Evolutionary conservation across 2,329 filamentous ascomycete genomes (phyloP), one percentile per base, ranked within the genome.

Genomic region (Arthrobotrys sphaeroides): DNA sequence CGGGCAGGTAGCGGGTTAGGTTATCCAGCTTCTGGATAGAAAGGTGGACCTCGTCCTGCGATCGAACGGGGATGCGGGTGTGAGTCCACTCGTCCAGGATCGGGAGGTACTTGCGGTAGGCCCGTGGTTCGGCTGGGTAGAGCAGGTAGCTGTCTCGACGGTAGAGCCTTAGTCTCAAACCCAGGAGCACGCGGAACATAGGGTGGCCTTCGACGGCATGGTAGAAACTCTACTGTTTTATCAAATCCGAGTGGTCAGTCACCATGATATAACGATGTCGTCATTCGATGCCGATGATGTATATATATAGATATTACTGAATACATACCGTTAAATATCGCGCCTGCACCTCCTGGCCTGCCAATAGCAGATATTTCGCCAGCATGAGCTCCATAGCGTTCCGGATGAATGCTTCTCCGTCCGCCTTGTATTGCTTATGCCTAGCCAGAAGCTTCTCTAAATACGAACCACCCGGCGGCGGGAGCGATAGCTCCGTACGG

Each of bases 211-310:
- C 6, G 28, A 49, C 16, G 10, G 28, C 20, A 6, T 49, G 13
- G 42, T 49, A 47, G 18, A 64, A 38, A 4, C 1, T 45, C 57
- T 61, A 47, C 40, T 61, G n/a, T 33, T 47, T 61, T 47, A 18
- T 16, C 5, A 33, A 33, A 5, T 33, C 10, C 40, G n/a, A 40
- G 16, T 33, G 6, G 22, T 38, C n/a, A 16, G 5, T n/a, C 2
- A n/a, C 16, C 36, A 40, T 10, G 5, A 40, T 16, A 40, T 13
- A 40, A 33, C 28, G 28, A 10, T 5, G 10, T 33, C 10, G 28
- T 5, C 10, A 5, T 5, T 5, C 10, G 5, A 33, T 33, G 5
- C 10, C 10, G 5, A 5, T 33, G 5, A 33, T 33, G 5, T 43
- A 43, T 43, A 43, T 43, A 43, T 43, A 43, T 43, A 43, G 5